phyloP scores from a whole-genome alignment of 805 yeast genomes.

The Maudiozyma bulderi region DNA sequence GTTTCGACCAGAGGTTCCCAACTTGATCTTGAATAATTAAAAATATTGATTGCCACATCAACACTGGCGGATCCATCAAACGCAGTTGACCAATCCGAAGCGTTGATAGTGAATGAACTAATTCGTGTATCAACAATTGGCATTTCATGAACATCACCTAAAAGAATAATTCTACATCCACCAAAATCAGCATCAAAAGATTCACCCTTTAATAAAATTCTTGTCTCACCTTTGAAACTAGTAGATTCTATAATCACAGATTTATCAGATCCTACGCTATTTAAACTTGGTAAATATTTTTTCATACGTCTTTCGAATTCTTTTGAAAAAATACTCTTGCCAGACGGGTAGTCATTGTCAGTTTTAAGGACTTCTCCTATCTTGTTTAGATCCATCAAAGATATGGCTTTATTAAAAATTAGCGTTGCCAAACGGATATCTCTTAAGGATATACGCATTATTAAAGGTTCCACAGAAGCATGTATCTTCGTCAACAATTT shows the following conservation, averaged over 20 bases:
- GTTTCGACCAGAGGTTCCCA: conserved; percentile 95
- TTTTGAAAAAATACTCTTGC: conserved; percentile 36
- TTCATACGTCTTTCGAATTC: conserved; percentile 53
- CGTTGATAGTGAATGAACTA: conserved; percentile 56
- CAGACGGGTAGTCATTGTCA: conserved; percentile 7
- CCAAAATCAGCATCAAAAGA: conserved; percentile 54
- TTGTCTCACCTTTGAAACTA: conserved; percentile 16
- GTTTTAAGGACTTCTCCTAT: conserved; percentile 6
- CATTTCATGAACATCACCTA: conserved; percentile 85
- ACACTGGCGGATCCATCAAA: conserved; percentile 58
- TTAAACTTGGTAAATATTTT: conserved; percentile 57
- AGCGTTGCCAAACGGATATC: conserved; percentile 75
- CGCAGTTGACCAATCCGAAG: conserved; percentile 81
- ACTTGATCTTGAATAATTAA: conserved; percentile 78
- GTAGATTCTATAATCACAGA: conserved; percentile 23
- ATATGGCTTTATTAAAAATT: conserved; percentile 65
- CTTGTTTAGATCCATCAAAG: conserved; percentile 28
- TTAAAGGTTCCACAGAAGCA: conserved; percentile 66
- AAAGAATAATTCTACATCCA: conserved; percentile 70
- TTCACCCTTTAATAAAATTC: conserved; percentile 55
- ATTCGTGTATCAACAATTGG: conserved; percentile 75
- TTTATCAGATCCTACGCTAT: conserved; percentile 29
- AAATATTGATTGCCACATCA: conserved; percentile 61
- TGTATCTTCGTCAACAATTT: conserved; percentile 55
- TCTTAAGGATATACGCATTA: conserved; percentile 72